Conservation (phyloP, 1,284 basidiomycete genomes). For the Bjerkandera adusta region DNA sequence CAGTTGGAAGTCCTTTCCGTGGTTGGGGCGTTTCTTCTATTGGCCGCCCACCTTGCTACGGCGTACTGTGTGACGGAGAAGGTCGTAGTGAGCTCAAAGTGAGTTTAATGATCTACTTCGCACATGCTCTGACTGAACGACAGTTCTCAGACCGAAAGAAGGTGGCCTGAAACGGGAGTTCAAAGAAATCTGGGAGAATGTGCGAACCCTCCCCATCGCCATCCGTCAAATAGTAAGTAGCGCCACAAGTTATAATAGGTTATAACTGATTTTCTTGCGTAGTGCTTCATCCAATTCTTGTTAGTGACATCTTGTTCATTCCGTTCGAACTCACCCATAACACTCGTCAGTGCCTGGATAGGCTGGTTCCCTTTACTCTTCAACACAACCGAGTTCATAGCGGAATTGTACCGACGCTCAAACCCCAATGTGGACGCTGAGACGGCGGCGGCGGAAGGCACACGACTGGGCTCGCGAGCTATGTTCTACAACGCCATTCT, state of each 20-base stretch:
- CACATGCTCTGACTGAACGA: not conserved
- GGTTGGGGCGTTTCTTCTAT: slow-evolving; percentile 51
- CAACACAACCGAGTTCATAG: slow-evolving; percentile 85
- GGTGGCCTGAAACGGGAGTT: slow-evolving; percentile 53
- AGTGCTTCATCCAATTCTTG: slow-evolving; percentile 89
- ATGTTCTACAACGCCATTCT: slow-evolving; percentile 78
- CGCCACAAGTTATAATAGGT: too few relatives aligned
- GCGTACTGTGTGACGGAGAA: slow-evolving; percentile 73
- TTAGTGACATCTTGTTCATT: slow-evolving; percentile 39
- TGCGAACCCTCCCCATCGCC: slow-evolving; percentile 65
- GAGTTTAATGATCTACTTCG: slow-evolving; percentile 14
- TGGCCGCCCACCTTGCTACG: slow-evolving; percentile 56
- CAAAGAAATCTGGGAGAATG: slow-evolving; percentile 66
- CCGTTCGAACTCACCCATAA: slow-evolving; percentile 11
- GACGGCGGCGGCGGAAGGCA: slow-evolving; percentile 63
- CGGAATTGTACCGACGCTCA: slow-evolving; percentile 74
- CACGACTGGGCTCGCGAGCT: slow-evolving; percentile 81
- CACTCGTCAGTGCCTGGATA: slow-evolving; percentile 61
- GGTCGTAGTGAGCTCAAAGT: slow-evolving; percentile 58
- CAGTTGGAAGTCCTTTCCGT: slow-evolving; percentile 78
- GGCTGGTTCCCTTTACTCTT: slow-evolving; percentile 91
- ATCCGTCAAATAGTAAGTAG: slow-evolving; percentile 77
- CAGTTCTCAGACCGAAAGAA: slow-evolving; percentile 23
- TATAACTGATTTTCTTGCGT: slow-evolving; percentile 9
- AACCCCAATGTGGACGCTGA: slow-evolving; percentile 33